These are phyloP conservation scores for Colletotrichum sp. DNA, from an alignment of 2,329 filamentous ascomycete species.

Conservation along the genomic window DNA sequence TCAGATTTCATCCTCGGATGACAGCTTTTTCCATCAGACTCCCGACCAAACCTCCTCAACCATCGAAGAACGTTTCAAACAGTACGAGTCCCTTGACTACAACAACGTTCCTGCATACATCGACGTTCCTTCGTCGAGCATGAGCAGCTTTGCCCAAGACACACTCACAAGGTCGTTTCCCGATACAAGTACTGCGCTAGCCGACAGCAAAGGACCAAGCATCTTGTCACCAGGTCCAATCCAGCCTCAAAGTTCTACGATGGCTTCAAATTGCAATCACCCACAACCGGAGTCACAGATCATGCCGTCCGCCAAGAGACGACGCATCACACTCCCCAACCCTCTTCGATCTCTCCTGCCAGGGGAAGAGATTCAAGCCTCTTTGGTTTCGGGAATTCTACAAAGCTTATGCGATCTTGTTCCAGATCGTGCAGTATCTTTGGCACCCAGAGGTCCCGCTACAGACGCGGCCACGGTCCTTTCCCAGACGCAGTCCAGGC, in stretches of 20 bases:
- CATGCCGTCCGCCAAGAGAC: not conserved
- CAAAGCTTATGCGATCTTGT: not conserved
- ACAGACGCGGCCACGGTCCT: not conserved
- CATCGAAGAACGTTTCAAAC: not conserved
- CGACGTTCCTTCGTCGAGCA: not conserved
- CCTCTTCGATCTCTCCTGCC: not conserved
- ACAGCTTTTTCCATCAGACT: not conserved
- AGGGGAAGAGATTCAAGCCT: not conserved
- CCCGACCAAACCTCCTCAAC: not conserved
- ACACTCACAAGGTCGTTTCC: not conserved
- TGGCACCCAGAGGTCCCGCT: not conserved
- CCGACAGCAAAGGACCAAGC: not conserved
- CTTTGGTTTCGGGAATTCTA: not conserved
- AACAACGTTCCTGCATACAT: not conserved
- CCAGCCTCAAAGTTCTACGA: not conserved
- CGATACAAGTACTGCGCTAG: not conserved
- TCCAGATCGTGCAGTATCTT: not conserved
- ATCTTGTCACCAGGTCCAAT: not conserved
- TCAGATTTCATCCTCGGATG: not conserved
- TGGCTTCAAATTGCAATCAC: not conserved
- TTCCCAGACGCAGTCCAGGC: not conserved
- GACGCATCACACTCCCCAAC: not conserved
- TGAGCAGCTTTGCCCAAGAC: not conserved
- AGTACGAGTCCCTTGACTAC: not conserved
- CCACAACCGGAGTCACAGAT: not conserved